Conservation (phyloP, 2,329 filamentous ascomycete species). For the Microascus cirrosus region DNA sequence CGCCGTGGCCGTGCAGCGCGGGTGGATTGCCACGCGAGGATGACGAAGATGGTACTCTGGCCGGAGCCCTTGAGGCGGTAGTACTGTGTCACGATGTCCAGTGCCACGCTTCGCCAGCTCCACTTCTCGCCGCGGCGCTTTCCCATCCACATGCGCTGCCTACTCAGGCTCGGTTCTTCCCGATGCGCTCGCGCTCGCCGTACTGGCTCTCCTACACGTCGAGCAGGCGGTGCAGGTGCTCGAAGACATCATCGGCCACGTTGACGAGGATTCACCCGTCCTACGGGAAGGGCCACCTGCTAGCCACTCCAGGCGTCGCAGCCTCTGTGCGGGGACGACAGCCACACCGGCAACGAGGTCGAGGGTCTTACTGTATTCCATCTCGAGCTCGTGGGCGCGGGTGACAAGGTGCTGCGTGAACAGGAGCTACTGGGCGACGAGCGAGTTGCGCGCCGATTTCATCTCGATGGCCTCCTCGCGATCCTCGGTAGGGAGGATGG, state of each 20-base stretch:
- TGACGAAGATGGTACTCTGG: conserved; percentile 37
- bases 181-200: conserved; percentile 20
- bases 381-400: conserved; percentile 47
- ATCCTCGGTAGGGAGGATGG: conserved; percentile 35
- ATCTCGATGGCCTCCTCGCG: conserved; percentile 19
- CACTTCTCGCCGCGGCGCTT: conserved; percentile 17
- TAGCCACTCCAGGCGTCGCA: conserved; percentile 31
- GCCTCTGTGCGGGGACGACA: conserved; percentile 35
- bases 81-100: conserved; percentile 40
- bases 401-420: conserved; percentile 40
- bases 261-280: conserved; percentile 45
- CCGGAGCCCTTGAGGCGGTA: conserved; percentile 36
- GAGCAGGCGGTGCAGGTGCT: conserved; percentile 32
- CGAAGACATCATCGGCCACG: conserved; percentile 37
- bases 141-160: conserved; percentile 22
- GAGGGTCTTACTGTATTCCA: conserved; percentile 35
- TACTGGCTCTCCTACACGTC: conserved; percentile 31
- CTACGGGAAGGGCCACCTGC: conserved; percentile 41
- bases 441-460: conserved; percentile 32
- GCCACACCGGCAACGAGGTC: conserved; percentile 39
- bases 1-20: conserved; percentile 29
- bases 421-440: conserved; percentile 46
- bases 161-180: conserved; percentile 25
- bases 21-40: conserved; percentile 38
- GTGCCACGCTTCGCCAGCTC: conserved; percentile 31